Percentiles rank a stretch among this genome's conserved stretches.
These are phyloP conservation scores for Fusarium sp. DNA, from an alignment of 2,329 filamentous ascomycete genomes.

Conservation along the genomic window DNA sequence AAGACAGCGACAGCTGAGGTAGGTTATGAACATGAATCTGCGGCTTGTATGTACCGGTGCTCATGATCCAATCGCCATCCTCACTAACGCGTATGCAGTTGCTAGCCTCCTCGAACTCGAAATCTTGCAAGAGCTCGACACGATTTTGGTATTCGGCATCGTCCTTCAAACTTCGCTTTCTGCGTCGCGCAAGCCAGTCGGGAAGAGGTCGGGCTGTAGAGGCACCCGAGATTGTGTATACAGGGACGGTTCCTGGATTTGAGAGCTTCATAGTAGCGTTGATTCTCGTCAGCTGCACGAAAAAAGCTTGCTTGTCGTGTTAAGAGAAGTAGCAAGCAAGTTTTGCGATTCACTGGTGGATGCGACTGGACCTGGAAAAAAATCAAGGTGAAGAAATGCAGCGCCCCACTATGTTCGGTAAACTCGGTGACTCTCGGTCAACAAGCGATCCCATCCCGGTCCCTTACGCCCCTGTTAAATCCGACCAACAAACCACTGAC, in stretches of 20 bases:
- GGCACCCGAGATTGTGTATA: constrained; percentile 95
- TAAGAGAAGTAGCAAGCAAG: constrained; percentile 21
- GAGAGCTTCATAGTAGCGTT: constrained; percentile 77
- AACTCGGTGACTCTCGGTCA: constrained; percentile 39
- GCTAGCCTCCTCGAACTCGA: constrained; percentile 97
- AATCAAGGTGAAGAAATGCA: constrained; percentile 50
- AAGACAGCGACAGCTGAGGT: constrained; percentile 93
- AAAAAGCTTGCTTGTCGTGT: constrained; percentile 31
- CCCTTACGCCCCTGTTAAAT: constrained; percentile 9
- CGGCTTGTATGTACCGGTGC: constrained; percentile 80
- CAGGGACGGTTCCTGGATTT: constrained; percentile 84
- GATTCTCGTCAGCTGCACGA: constrained; percentile 19
- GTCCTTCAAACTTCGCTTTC: constrained; percentile 92
- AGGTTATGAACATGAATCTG: constrained; percentile 94
- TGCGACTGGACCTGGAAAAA: constrained; percentile 45
- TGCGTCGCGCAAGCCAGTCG: constrained; percentile 92
- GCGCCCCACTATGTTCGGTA: constrained; percentile 45
- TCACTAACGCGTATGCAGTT: constrained; percentile 90
- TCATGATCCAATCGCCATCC: constrained; percentile 98
- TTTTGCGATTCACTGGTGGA: constrained; percentile 33
- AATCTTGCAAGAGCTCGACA: constrained; percentile 95
- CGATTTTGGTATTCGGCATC: constrained; percentile 94
- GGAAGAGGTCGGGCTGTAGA: constrained; percentile 89
- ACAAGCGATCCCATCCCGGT: constrained; percentile 27
- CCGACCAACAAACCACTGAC: constrained; percentile 23